phyloP scores from a whole-genome alignment of 2,329 filamentous ascomycete genomes.

The Cladosporium sp. region DNA sequence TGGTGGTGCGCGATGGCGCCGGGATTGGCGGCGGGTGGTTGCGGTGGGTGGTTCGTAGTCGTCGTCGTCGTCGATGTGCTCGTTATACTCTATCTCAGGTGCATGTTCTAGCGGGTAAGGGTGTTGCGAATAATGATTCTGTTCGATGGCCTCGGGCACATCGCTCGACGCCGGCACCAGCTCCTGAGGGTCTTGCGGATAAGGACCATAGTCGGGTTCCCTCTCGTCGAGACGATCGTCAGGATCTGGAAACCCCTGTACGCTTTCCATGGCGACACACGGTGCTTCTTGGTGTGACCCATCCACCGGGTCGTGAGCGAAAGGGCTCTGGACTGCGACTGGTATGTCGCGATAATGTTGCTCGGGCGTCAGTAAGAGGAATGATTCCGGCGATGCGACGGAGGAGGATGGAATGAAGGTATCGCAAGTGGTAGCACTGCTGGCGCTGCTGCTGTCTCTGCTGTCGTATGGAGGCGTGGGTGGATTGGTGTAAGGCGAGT shows the following conservation, averaged over 20 bases:
- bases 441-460: not conserved
- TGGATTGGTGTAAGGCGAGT: slow-evolving; percentile 2
- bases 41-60: not conserved
- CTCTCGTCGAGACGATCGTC: not conserved
- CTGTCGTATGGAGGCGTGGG: slow-evolving; percentile 1
- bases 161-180: not conserved
- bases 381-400: not conserved
- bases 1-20: not conserved
- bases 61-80: not conserved
- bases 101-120: not conserved
- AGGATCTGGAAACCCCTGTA: not conserved
- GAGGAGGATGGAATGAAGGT: not conserved
- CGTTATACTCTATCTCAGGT: not conserved
- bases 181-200: slow-evolving; percentile 4
- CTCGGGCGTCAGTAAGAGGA: not conserved
- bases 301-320: not conserved
- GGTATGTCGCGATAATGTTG: not conserved
- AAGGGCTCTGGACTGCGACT: not conserved
- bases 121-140: not conserved
- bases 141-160: not conserved
- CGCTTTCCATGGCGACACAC: slow-evolving; percentile 1
- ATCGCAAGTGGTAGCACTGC: not conserved
- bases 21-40: not conserved
- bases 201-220: not conserved
- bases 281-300: not conserved